Percentiles rank a stretch among this genome's conserved stretches.
phyloP scores from a whole-genome alignment of 768 basidiomycete species.

The Tulasnella sp. region DNA sequence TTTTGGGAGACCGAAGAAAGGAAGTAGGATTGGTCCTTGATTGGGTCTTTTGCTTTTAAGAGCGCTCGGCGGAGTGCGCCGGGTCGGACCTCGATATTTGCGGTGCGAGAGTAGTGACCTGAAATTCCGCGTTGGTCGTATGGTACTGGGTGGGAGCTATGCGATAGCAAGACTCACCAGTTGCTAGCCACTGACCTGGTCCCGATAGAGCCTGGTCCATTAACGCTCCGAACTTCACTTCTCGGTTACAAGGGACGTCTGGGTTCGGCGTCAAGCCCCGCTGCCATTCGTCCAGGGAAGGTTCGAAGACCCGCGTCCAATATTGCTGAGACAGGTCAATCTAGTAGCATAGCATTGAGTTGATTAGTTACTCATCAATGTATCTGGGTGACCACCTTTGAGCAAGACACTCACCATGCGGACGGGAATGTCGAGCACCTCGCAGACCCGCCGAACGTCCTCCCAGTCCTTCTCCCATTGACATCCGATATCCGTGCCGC shows the following conservation, averaged over 20 bases:
- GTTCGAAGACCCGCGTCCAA: constrained; percentile 87
- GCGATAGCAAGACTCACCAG: constrained; percentile 41
- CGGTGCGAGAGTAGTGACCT: constrained; percentile 75
- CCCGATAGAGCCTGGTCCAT: constrained; percentile 48
- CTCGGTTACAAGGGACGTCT: constrained; percentile 90
- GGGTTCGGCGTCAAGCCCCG: constrained; percentile 81
- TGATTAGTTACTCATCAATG: neutral
- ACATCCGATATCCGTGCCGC: constrained; percentile 69
- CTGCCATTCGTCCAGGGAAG: constrained; percentile 70
- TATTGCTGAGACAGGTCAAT: constrained; percentile 86
- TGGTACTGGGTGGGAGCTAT: neutral
- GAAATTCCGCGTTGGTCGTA: neutral
- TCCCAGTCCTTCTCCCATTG: constrained; percentile 96
- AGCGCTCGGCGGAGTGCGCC: constrained; percentile 31
- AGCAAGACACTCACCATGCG: constrained; percentile 39
- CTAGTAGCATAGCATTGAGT: constrained; percentile 33
- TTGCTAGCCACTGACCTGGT: constrained; percentile 59
- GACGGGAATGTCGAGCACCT: constrained; percentile 61
- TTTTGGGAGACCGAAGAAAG: constrained; percentile 52
- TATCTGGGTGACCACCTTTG: neutral
- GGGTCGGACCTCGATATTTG: constrained; percentile 42
- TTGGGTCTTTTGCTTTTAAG: constrained; percentile 42
- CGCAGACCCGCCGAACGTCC: constrained; percentile 78
- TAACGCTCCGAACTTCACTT: constrained; percentile 86
- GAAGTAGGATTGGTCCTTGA: constrained; percentile 91